Percentiles rank a stretch among this genome's conserved stretches.
Conservation (phyloP, 495 filamentous ascomycete species). For the Podospora sp. region DNA sequence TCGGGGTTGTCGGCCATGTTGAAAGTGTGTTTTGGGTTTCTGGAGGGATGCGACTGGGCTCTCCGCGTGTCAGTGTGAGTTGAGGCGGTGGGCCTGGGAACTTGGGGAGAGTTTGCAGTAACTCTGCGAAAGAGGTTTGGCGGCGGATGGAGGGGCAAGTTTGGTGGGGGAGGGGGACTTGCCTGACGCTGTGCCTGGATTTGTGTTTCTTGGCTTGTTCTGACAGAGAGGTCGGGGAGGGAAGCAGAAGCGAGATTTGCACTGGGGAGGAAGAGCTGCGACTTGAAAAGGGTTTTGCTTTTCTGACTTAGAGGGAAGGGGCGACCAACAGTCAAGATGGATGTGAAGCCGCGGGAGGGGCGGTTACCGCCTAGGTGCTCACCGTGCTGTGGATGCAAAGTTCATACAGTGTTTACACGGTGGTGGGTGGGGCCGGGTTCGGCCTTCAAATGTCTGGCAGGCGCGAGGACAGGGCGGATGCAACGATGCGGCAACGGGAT, state of each 20-base stretch:
- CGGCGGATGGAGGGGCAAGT: background rate
- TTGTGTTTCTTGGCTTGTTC: too few relatives aligned
- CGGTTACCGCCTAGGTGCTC: background rate
- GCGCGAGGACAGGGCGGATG: too few relatives aligned
- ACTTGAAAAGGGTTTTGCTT: background rate
- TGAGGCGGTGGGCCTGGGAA: background rate
- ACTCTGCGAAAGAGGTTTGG: too few relatives aligned
- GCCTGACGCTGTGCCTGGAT: too few relatives aligned
- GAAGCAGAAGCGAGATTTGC: too few relatives aligned
- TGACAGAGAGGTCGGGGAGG: too few relatives aligned
- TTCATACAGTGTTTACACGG: background rate
- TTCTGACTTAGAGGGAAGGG: background rate
- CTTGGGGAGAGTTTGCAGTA: background rate
- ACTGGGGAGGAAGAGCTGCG: background rate
- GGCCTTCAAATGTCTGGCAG: background rate
- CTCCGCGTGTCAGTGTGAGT: background rate
- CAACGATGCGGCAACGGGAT: too few relatives aligned
- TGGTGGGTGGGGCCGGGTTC: background rate
- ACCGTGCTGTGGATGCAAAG: background rate
- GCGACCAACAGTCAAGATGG: background rate
- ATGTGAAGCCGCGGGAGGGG: background rate
- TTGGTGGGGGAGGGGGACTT: too few relatives aligned
- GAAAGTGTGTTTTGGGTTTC: slow-evolving; percentile 21
- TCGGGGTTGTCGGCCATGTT: slow-evolving; percentile 59
- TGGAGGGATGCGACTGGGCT: slow-evolving; percentile 9